Conservation (phyloP, 140 eudicot genomes). For the Ambrosia hybrid region DNA sequence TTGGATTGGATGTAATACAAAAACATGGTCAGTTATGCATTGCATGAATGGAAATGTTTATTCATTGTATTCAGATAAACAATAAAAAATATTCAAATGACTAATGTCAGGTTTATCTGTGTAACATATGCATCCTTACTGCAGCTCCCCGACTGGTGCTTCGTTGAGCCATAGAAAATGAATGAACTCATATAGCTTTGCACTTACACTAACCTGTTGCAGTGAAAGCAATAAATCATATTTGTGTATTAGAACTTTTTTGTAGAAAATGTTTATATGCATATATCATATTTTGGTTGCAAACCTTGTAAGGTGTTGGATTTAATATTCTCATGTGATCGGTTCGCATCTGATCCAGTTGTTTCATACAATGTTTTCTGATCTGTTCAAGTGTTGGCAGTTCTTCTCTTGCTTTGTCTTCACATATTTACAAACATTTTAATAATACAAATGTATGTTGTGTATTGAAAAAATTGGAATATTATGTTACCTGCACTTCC, state of each 20-base stretch:
- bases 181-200: slow-evolving; percentile 90
- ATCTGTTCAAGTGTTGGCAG: slow-evolving; percentile 72
- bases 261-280: neutral
- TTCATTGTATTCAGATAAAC: slow-evolving; percentile 16
- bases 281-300: neutral
- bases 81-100: slow-evolving; percentile 12
- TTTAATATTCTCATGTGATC: slow-evolving; percentile 99
- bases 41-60: neutral
- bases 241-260: neutral
- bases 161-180: slow-evolving; percentile 99
- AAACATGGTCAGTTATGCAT: slow-evolving; percentile 10
- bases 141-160: slow-evolving; percentile 98
- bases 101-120: slow-evolving; percentile 5
- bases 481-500: slow-evolving; percentile 65
- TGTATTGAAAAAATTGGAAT: neutral
- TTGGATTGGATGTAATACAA: neutral
- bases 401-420: slow-evolving; percentile 76
- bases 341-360: slow-evolving; percentile 84
- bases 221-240: slow-evolving; percentile 8
- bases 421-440: slow-evolving; percentile 8
- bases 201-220: slow-evolving; percentile 93
- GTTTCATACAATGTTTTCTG: slow-evolving; percentile 79
- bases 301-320: slow-evolving; percentile 99
- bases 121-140: slow-evolving; percentile 39
- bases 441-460: neutral